Evolutionary conservation across 1,284 basidiomycete species (phyloP), one percentile per base, ranked within the genome.

Genomic region (Leccinum subrobustum): DNA sequence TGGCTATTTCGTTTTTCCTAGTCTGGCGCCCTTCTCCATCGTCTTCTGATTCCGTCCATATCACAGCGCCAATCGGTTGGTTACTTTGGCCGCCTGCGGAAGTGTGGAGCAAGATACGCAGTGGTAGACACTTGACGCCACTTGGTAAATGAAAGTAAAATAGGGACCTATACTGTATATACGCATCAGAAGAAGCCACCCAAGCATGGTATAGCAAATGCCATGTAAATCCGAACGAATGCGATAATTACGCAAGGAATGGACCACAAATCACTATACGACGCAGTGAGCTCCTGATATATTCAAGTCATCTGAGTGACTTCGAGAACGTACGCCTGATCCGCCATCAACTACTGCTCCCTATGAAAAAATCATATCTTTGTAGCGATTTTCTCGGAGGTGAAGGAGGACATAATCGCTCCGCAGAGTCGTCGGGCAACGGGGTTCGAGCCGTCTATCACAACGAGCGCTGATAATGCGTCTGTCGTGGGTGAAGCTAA

Each of bases 71-170:
- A 0, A 74, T 42, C 39, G n/a, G 39, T 93, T n/a, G 82, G 83
- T 1, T 94, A 94, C 72, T 88, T 85, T 59, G 92, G 94, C 73
- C 79, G 91, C 11, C 76, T 94, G 23, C 81, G 91, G 1, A 89
- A 1, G 85, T 85, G 25, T 93, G 86, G 72, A 52, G 65, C 3
- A 68, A 76, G 12, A 87, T 93, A 52, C 70, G 92, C 3, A 60
- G 74, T 18, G 79, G 79, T 4, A 91, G 67, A 77, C 87, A 2
- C 88, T 80, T 63, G 81, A 87, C 60, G 79, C 79, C 1, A 73
- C 76, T 0, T 79, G 78, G 27, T 73, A 87, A 18, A 68, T 87
- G 11, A 67, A 78, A 20, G 85, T 84, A 4, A 79, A 73, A 39
- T 80, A 81, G 9, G 64, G 84, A 87, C 68, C 64, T 89, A 61